Percentiles rank a stretch among this genome's conserved stretches.
Conservation (phyloP, 2,329 filamentous ascomycete species). For the Penicillium oxalicum region DNA sequence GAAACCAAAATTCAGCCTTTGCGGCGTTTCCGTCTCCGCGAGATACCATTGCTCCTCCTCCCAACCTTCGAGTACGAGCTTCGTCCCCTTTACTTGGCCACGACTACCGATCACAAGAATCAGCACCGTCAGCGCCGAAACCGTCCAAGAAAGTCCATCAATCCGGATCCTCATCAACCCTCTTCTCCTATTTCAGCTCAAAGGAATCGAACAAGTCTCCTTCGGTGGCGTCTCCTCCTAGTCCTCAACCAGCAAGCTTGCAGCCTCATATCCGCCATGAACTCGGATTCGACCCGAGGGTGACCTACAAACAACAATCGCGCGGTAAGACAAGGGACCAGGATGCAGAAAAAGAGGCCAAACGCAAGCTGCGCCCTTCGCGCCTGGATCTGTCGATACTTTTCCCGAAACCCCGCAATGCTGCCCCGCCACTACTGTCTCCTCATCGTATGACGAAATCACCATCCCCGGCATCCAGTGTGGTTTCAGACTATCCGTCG, state of each 20-base stretch:
- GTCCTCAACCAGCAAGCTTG: constrained; percentile 8
- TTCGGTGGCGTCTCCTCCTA: constrained; percentile 32
- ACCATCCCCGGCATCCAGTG: constrained; percentile 34
- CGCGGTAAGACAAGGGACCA: constrained; percentile 19
- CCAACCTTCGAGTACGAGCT: constrained; percentile 36
- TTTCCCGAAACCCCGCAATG: constrained; percentile 36
- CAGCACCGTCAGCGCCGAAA: constrained; percentile 28
- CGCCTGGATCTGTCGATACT: constrained; percentile 40
- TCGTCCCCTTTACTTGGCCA: constrained; percentile 44
- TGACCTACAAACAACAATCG: constrained; percentile 20
- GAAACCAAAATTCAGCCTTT: constrained; percentile 14
- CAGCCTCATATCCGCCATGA: constrained; percentile 16
- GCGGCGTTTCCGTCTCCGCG: constrained; percentile 22
- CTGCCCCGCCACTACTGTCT: constrained; percentile 33
- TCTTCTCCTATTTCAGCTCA: constrained; percentile 45
- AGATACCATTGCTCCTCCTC: constrained; percentile 19
- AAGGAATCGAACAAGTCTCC: constrained; percentile 37
- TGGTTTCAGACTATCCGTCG: constrained; percentile 28
- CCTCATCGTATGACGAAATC: constrained; percentile 38
- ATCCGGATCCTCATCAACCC: constrained; percentile 41
- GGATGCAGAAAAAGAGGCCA: constrained; percentile 22
- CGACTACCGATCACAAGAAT: constrained; percentile 27
- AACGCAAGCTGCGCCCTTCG: constrained; percentile 34
- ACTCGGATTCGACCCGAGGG: constrained; percentile 17
- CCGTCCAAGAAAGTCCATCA: constrained; percentile 34